Conservation (phyloP, 176 grass and related monocot species). For the Triticum monococcum region DNA sequence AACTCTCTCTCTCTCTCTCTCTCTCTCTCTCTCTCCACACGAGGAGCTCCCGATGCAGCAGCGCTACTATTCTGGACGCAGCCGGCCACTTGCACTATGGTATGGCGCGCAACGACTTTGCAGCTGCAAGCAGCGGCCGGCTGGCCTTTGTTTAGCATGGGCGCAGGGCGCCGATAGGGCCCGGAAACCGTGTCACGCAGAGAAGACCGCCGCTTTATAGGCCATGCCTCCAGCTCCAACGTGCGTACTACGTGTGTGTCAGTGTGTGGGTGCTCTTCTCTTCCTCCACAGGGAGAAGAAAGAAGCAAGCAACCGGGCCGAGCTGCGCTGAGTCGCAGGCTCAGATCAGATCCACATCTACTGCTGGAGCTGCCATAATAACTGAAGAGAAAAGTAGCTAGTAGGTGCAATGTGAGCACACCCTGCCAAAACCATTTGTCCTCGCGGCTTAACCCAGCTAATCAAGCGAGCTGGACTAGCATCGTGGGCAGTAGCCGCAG, state of each 20-base stretch:
- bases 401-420: no score
- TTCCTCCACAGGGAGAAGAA: not conserved
- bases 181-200: not conserved
- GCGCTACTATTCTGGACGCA: not conserved
- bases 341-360: no score
- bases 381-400: no score
- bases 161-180: not conserved
- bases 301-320: not conserved
- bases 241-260: no score
- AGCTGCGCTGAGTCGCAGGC: no score
- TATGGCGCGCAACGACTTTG: not conserved
- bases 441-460: no score
- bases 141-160: conserved; percentile 15
- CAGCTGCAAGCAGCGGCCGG: not conserved
- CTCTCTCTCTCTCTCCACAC: not conserved
- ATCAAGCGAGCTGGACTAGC: no score
- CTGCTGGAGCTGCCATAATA: no score
- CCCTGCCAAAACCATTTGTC: no score
- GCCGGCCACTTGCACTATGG: conserved; percentile 17
- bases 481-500: no score
- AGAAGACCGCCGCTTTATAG: no score
- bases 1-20: no score
- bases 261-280: not conserved
- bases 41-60: not conserved
- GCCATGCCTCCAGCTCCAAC: not conserved